Conservation (phyloP, 2,329 filamentous ascomycete genomes). For the Scedosporium apiospermum region DNA sequence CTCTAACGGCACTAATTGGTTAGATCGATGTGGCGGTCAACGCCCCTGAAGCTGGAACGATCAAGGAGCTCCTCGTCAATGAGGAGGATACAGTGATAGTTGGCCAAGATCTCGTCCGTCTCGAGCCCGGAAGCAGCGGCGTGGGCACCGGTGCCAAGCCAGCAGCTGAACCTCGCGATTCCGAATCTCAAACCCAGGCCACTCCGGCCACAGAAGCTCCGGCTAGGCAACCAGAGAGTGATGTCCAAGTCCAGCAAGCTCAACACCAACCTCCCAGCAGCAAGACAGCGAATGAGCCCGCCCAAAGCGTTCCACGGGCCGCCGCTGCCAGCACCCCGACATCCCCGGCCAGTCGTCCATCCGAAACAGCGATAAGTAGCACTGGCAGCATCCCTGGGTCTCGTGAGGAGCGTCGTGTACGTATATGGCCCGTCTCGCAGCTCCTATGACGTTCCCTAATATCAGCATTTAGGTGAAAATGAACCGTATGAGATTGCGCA, state of each 20-base stretch:
- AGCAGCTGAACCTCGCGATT: slow-evolving; percentile 16
- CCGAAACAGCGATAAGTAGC: slow-evolving; percentile 13
- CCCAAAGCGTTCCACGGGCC: slow-evolving; percentile 29
- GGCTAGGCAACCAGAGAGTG: slow-evolving; percentile 30
- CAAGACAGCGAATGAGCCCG: slow-evolving; percentile 10
- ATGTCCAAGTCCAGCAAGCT: slow-evolving; percentile 30
- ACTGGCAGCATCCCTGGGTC: slow-evolving; percentile 45
- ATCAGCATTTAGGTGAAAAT: slow-evolving; percentile 70
- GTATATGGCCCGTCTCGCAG: slow-evolving; percentile 21
- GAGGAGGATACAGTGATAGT: slow-evolving; percentile 95
- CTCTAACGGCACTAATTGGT: too few species aligned
- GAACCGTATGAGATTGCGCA: slow-evolving; percentile 98
- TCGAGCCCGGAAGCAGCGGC: slow-evolving; percentile 64
- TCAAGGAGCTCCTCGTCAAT: slow-evolving; percentile 83
- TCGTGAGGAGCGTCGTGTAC: slow-evolving; percentile 80
- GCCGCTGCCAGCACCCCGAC: slow-evolving; percentile 25
- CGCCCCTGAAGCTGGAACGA: slow-evolving; percentile 78
- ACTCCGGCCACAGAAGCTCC: slow-evolving; percentile 42
- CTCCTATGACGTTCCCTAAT: not conserved
- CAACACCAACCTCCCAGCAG: slow-evolving; percentile 7
- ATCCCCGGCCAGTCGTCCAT: slow-evolving; percentile 15
- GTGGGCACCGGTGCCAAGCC: slow-evolving; percentile 42
- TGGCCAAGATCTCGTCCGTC: slow-evolving; percentile 78
- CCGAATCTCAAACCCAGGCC: slow-evolving; percentile 14
- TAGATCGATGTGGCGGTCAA: slow-evolving; percentile 97